A percentile compares a stretch with the other conserved stretches of the same genome.
Evolutionary conservation across 1,139 yeast species (phyloP).

Genomic region (Suhomyces maxii): DNA sequence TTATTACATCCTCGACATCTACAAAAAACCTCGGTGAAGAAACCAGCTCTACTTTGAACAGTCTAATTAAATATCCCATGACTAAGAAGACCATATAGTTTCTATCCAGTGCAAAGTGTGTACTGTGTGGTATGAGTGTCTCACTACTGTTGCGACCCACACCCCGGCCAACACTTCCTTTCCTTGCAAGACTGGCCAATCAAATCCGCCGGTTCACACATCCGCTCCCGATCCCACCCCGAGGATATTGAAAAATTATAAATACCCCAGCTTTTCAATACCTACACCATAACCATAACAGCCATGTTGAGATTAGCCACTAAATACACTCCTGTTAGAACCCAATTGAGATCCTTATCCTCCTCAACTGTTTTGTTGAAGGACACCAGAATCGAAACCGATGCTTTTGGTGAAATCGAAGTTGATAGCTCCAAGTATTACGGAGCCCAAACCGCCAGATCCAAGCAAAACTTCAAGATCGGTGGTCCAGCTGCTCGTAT

Average conservation of each 20-base stretch:
- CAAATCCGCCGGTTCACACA: constrained; percentile 9
- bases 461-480: constrained; percentile 22
- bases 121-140: too few species aligned
- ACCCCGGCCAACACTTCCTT: too few species aligned
- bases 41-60: too few species aligned
- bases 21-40: too few species aligned
- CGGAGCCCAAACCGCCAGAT: constrained; percentile 24
- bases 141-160: too few species aligned
- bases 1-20: too few species aligned
- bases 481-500: constrained; percentile 54
- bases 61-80: too few species aligned
- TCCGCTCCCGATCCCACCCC: constrained; percentile 1
- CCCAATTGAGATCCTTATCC: constrained; percentile 30
- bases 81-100: too few species aligned
- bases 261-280: constrained; percentile 8
- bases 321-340: constrained; percentile 17
- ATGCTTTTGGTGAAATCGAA: constrained; percentile 22
- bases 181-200: constrained; percentile 19
- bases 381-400: constrained; percentile 23
- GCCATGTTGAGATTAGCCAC: constrained; percentile 32
- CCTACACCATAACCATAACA: background rate
- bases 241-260: background rate
- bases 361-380: constrained; percentile 25
- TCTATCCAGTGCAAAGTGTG: too few species aligned
- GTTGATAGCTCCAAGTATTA: constrained; percentile 21